Evolutionary conservation across 73 alveolate genomes (phyloP).

Genomic region (Symbiodinium natans): DNA sequence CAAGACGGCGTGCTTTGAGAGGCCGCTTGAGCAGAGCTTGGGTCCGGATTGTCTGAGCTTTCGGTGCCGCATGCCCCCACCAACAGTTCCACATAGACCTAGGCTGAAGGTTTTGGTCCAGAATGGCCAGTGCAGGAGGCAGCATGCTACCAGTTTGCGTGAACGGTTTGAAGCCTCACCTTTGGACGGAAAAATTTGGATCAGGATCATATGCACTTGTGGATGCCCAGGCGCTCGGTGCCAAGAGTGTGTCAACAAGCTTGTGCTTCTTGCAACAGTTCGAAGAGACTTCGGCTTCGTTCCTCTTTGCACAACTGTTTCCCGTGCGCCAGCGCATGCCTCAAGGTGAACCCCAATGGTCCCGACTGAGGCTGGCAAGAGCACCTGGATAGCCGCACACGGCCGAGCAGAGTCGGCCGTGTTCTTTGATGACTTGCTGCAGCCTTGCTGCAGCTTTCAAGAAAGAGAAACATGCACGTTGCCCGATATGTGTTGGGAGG

Average conservation of each 20-base stretch:
- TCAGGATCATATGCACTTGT: background rate
- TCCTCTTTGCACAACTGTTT: too few species aligned
- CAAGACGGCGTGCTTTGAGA: background rate
- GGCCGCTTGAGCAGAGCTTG: conserved; percentile 15
- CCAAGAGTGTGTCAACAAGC: background rate
- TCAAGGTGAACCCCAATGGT: too few species aligned
- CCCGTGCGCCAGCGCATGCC: too few species aligned
- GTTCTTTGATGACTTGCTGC: background rate
- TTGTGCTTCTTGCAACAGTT: too few species aligned
- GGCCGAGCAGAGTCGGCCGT: background rate
- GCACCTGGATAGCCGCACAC: background rate
- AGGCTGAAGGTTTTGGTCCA: too few species aligned
- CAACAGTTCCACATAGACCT: too few species aligned
- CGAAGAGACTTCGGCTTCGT: too few species aligned
- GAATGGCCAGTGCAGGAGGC: background rate
- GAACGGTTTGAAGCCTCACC: too few species aligned
- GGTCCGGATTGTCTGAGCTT: background rate
- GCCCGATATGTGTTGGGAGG: too few species aligned
- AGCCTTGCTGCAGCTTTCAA: background rate
- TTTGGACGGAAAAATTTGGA: too few species aligned
- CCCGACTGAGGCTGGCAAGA: background rate
- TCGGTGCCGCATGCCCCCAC: background rate
- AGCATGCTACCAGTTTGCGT: background rate
- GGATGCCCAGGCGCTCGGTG: background rate
- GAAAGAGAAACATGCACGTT: background rate